Evolutionary conservation across 257 asterid genomes (phyloP).

Genomic region (Solanum appendiculatum): DNA sequence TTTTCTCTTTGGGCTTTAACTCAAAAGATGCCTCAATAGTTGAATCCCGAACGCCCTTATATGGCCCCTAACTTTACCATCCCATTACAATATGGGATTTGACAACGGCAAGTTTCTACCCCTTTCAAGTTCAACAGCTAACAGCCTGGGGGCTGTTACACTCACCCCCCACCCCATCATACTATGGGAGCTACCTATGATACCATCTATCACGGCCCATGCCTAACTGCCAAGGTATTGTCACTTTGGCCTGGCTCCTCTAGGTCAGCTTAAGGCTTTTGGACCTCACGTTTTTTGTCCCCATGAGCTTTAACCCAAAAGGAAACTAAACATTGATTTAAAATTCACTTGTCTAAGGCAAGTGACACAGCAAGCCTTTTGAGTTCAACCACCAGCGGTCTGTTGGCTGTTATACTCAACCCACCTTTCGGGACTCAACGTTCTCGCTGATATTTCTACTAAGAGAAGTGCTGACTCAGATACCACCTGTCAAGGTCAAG

Average conservation of each 20-base stretch:
- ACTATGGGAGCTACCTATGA: neutral
- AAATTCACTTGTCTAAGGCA: neutral
- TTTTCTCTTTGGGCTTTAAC: neutral
- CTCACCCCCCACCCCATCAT: neutral
- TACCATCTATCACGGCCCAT: neutral
- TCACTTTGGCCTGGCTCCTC: neutral
- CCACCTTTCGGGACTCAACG: neutral
- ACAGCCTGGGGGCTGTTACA: neutral
- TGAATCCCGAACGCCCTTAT: neutral
- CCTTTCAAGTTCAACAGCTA: neutral
- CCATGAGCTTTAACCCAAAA: neutral
- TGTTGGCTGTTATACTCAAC: neutral
- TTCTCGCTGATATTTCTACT: neutral
- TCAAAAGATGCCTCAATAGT: neutral
- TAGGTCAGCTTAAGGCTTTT: neutral
- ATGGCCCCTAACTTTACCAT: neutral
- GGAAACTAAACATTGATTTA: neutral
- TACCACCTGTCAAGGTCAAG: neutral
- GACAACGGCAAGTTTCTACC: neutral
- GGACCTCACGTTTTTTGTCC: neutral
- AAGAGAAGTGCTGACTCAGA: neutral
- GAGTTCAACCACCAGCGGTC: neutral
- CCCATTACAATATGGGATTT: neutral
- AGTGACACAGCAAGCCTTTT: neutral
- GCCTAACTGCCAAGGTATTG: neutral